phyloP scores from a whole-genome alignment of 345 rosid species.

The Salix purpurea region DNA sequence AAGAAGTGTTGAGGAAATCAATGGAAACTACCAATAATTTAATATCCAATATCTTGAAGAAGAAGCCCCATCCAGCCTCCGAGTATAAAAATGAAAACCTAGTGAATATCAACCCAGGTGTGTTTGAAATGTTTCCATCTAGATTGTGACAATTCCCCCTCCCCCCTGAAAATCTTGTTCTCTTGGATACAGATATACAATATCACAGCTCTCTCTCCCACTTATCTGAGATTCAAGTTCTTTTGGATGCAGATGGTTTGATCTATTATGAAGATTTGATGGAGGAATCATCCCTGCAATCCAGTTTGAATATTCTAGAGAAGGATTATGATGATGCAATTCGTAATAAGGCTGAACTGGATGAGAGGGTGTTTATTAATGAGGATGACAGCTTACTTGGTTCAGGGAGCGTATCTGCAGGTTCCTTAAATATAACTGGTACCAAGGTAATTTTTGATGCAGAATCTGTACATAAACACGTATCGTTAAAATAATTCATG shows the following conservation, averaged over 20 bases:
- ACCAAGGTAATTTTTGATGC: slow-evolving; percentile 44
- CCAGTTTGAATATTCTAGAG: slow-evolving; percentile 61
- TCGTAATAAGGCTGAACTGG: slow-evolving; percentile 61
- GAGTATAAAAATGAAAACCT: slow-evolving; percentile 58
- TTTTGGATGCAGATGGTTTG: slow-evolving; percentile 65
- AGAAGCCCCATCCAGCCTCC: slow-evolving; percentile 55
- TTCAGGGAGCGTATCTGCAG: slow-evolving; percentile 64
- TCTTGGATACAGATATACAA: too few relatives aligned
- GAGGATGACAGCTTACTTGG: slow-evolving; percentile 87
- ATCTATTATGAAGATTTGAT: slow-evolving; percentile 75
- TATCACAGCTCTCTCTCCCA: too few relatives aligned
- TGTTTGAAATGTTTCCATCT: slow-evolving; percentile 8
- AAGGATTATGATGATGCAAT: slow-evolving; percentile 67
- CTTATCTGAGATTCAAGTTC: too few relatives aligned
- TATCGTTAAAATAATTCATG: not conserved
- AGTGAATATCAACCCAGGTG: slow-evolving; percentile 60
- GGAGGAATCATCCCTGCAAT: slow-evolving; percentile 67
- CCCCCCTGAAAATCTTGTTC: slow-evolving; percentile 15
- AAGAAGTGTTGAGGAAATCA: slow-evolving; percentile 68
- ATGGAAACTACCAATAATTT: slow-evolving; percentile 64
- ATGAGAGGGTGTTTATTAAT: slow-evolving; percentile 77
- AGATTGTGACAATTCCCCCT: not conserved
- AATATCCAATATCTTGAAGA: slow-evolving; percentile 60
- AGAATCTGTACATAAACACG: not conserved
- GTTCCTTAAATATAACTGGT: slow-evolving; percentile 50